These are phyloP conservation scores for Malus hybrid DNA, from an alignment of 331 rosid genomes.

Conservation along the genomic window DNA sequence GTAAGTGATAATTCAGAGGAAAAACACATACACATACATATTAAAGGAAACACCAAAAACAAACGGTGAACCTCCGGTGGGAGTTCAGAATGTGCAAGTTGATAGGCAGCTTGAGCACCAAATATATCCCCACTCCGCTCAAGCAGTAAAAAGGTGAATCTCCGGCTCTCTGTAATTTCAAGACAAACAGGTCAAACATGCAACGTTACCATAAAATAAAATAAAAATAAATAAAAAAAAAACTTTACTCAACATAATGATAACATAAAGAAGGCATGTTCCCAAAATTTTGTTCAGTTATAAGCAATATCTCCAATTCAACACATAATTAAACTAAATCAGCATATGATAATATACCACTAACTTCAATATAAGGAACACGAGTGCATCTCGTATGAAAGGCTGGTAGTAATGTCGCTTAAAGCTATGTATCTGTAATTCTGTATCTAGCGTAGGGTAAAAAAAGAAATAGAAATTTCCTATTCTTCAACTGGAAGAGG, in stretches of 20 bases:
- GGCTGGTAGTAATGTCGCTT: neutral
- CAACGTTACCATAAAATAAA: neutral
- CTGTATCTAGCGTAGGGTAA: neutral
- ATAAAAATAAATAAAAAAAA: neutral
- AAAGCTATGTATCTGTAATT: neutral
- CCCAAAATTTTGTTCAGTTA: neutral
- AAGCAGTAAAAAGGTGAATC: conserved; percentile 88
- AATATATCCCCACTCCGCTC: conserved; percentile 24
- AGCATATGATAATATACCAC: neutral
- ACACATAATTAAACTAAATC: neutral
- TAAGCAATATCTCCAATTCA: neutral
- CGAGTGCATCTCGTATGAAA: neutral
- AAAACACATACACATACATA: too few relatives aligned
- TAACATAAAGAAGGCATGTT: too few relatives aligned
- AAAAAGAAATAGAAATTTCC: neutral
- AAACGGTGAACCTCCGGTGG: conserved; percentile 32
- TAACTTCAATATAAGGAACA: neutral
- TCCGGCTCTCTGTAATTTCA: conserved; percentile 71
- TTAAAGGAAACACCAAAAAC: too few relatives aligned
- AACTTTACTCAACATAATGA: too few relatives aligned
- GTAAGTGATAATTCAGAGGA: too few relatives aligned
- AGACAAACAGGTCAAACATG: neutral
- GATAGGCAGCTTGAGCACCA: conserved; percentile 91
- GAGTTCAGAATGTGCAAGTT: conserved; percentile 83
- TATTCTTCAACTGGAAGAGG: neutral